These are phyloP conservation scores for Zopfia rhizophila DNA, from an alignment of 2,329 filamentous ascomycete species.

Conservation along the genomic window DNA sequence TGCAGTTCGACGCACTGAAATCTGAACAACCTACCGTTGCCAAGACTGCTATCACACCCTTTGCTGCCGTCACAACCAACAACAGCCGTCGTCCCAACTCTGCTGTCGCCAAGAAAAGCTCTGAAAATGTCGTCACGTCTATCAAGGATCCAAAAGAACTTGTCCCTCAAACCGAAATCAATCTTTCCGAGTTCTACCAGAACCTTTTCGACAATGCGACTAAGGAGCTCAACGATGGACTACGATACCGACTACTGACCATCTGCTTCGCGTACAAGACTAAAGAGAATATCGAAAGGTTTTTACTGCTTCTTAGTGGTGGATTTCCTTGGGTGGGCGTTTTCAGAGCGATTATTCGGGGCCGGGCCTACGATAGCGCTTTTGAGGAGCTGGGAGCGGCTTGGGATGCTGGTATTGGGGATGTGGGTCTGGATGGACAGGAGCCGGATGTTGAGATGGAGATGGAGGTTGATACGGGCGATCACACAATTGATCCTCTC, in stretches of 20 bases:
- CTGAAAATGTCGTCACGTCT: too few relatives aligned
- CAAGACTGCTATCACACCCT: not conserved
- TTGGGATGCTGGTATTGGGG: not conserved
- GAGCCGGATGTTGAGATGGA: not conserved
- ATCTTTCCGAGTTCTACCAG: conserved; percentile 15
- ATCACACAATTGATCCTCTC: too few relatives aligned
- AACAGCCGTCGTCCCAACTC: too few relatives aligned
- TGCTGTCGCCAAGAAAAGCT: too few relatives aligned
- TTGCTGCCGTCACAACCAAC: not conserved
- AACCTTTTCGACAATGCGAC: conserved; percentile 13
- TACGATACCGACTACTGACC: conserved; percentile 5
- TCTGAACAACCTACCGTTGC: not conserved
- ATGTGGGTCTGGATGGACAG: not conserved
- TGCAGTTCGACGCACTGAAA: conserved; percentile 17
- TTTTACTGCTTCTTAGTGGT: conserved; percentile 7
- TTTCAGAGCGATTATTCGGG: conserved; percentile 5
- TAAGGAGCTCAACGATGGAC: not conserved
- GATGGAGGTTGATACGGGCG: too few relatives aligned
- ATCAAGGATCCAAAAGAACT: too few relatives aligned
- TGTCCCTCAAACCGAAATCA: conserved; percentile 1
- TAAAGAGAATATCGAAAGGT: conserved; percentile 10
- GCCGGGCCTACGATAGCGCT: conserved; percentile 4
- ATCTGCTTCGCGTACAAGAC: conserved; percentile 28
- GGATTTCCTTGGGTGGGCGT: conserved; percentile 4
- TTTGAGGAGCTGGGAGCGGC: conserved; percentile 1